A percentile compares a stretch with the other conserved stretches of the same genome.
Evolutionary conservation across 2,329 filamentous ascomycete species (phyloP).

Genomic region (Tolypocladium endophyticum): DNA sequence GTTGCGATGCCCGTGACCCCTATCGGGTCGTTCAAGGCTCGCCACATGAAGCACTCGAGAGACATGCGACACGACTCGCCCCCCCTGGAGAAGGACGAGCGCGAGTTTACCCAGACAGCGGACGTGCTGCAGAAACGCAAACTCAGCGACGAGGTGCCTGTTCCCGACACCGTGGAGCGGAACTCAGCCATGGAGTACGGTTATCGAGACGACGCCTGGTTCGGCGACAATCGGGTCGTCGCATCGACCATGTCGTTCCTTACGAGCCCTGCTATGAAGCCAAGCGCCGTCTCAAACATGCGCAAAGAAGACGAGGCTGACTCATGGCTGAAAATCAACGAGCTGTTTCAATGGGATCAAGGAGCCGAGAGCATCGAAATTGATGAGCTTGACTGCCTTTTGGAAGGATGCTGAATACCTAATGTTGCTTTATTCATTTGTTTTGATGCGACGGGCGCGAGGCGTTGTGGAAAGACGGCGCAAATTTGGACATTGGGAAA

Average conservation of each 20-base stretch:
- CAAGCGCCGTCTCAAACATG: conserved; percentile 15
- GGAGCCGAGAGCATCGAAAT: conserved; percentile 85
- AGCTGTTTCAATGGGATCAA: conserved; percentile 46
- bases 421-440: conserved; percentile 3
- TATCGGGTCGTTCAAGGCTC: conserved; percentile 51
- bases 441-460: conserved; percentile 8
- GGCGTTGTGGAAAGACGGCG: conserved; percentile 6
- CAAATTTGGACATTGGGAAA: background rate
- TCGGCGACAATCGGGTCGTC: conserved; percentile 33
- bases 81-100: conserved; percentile 86
- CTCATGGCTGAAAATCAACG: conserved; percentile 29
- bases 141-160: conserved; percentile 31
- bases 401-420: conserved; percentile 56
- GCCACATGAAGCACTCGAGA: conserved; percentile 25
- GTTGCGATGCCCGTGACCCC: conserved; percentile 48
- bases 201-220: conserved; percentile 39
- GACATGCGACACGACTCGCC: conserved; percentile 64
- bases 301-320: conserved; percentile 28
- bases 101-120: conserved; percentile 93
- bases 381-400: conserved; percentile 82
- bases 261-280: conserved; percentile 43
- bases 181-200: conserved; percentile 20
- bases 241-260: conserved; percentile 30
- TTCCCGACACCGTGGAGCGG: conserved; percentile 19
- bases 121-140: conserved; percentile 66